Conservation (phyloP, 164 flowering plant genomes). For the Chloranthus sessilifolius region DNA sequence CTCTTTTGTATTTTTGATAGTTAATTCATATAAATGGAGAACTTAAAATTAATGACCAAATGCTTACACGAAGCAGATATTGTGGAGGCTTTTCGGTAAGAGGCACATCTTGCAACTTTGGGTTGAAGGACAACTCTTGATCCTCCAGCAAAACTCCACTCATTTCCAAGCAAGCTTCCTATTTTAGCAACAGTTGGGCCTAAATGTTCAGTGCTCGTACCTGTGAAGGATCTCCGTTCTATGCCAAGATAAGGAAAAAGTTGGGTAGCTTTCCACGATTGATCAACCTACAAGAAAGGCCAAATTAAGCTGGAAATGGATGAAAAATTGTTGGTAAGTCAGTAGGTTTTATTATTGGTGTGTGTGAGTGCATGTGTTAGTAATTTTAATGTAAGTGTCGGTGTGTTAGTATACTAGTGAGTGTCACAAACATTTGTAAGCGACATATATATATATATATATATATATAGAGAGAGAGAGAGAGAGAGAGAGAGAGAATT, state of each 20-base stretch:
- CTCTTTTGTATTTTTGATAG: no score
- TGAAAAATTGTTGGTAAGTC: no score
- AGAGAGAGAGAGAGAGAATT: no score
- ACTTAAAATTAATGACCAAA: not conserved
- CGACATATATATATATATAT: no score
- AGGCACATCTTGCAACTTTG: conserved; percentile 16
- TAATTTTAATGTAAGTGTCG: no score
- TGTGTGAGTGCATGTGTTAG: no score
- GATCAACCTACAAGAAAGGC: conserved; percentile 13
- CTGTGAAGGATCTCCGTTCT: conserved; percentile 8
- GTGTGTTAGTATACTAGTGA: no score
- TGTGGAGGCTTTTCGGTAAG: conserved; percentile 16
- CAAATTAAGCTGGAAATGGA: not conserved
- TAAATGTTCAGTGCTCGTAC: conserved; percentile 7
- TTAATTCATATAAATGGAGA: no score
- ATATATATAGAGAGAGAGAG: no score
- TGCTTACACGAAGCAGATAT: conserved; percentile 52
- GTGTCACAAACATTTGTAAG: no score
- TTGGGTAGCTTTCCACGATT: conserved; percentile 11
- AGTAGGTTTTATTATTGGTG: no score
- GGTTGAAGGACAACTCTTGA: conserved; percentile 29
- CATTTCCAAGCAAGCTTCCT: conserved; percentile 8
- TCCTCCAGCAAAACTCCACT: conserved; percentile 47
- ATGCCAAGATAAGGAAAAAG: conserved; percentile 6
- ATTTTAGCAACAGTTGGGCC: conserved; percentile 11